These are phyloP conservation scores for Fusarium phyllophilum DNA, from an alignment of 2,329 filamentous ascomycete genomes.

Conservation along the genomic window DNA sequence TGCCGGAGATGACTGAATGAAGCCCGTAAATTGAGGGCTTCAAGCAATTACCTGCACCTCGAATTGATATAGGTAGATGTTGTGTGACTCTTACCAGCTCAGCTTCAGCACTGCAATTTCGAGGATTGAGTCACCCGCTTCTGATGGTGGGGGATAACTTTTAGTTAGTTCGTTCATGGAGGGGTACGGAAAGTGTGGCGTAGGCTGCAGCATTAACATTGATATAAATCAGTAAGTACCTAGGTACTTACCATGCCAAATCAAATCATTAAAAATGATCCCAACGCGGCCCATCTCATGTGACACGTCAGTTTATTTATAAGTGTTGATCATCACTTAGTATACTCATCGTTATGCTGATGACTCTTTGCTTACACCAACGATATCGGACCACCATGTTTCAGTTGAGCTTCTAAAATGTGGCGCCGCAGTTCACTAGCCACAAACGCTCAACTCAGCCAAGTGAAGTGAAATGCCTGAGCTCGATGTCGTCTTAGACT, in stretches of 20 bases:
- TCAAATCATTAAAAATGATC: neutral
- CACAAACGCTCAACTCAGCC: neutral
- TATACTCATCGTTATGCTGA: neutral
- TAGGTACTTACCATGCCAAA: neutral
- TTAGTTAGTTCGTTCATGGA: constrained; percentile 27
- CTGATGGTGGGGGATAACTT: constrained; percentile 28
- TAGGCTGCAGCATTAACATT: neutral
- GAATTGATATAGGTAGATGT: constrained; percentile 34
- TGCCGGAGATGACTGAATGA: constrained; percentile 50
- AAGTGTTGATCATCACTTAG: neutral
- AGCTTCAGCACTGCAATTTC: constrained; percentile 10
- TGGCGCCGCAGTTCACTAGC: constrained; percentile 3
- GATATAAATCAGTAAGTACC: neutral
- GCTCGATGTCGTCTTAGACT: constrained; percentile 20
- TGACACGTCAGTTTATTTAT: neutral
- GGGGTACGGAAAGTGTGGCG: constrained; percentile 31
- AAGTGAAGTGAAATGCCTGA: constrained; percentile 1
- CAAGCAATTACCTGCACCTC: constrained; percentile 38
- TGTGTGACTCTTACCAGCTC: constrained; percentile 25
- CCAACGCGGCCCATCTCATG: neutral
- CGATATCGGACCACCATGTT: constrained; percentile 3
- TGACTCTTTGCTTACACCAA: neutral
- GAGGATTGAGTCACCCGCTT: constrained; percentile 42
- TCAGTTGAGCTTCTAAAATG: neutral
- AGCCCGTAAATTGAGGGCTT: constrained; percentile 52